Evolutionary conservation across 2,329 filamentous ascomycete genomes (phyloP), one percentile per base, ranked within the genome.

Genomic region (Beauveria medogensis): DNA sequence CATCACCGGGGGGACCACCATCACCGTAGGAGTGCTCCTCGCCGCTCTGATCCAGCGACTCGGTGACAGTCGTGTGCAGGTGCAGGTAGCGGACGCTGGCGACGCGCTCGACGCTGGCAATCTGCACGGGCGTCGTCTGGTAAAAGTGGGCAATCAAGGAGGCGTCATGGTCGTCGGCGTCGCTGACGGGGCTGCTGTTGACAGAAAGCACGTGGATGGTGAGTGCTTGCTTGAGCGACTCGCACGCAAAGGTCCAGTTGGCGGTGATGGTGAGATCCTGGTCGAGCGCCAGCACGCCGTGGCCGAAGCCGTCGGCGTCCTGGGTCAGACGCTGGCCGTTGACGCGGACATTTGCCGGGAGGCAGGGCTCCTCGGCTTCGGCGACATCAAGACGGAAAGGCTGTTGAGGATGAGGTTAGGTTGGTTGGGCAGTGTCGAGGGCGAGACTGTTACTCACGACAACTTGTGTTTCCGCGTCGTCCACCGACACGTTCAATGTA

Each of bases 241-340:
- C 54, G 63, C 81, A 83, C 62, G 75, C 72, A 61, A 81, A 77
- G 18, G 71, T 68, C 81, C 81, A 83, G 55, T 73, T 71, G 61
- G 77, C 78, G 24, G 72, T 68, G 57, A 81, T 69, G 55, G 72
- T 65, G 59, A 69, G 70, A 60, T 74, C 75, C 30, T 73, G 65
- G 34, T 74, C 70, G 47, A 75, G 70, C 16, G 69, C 69, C 59
- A 83, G 69, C 22, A 71, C 66, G 22, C 78, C 79, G 34, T 72
- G 73, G 54, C 79, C 79, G 48, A 66, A 62, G n/a, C 75, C 74
- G 59, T 72, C 68, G 22, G 68, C 72, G 48, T 74, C 71, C 62
- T 77, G 75, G 18, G 70, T 64, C 5, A 82, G 70, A 5, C 68
- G 44, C 61, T 78, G 74, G 62, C 75, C 77, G 67, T 81, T 77